A percentile compares a stretch with the other conserved stretches of the same genome.
Evolutionary conservation across 2,329 filamentous ascomycete genomes (phyloP).

Genomic region (Penicillium sp.): DNA sequence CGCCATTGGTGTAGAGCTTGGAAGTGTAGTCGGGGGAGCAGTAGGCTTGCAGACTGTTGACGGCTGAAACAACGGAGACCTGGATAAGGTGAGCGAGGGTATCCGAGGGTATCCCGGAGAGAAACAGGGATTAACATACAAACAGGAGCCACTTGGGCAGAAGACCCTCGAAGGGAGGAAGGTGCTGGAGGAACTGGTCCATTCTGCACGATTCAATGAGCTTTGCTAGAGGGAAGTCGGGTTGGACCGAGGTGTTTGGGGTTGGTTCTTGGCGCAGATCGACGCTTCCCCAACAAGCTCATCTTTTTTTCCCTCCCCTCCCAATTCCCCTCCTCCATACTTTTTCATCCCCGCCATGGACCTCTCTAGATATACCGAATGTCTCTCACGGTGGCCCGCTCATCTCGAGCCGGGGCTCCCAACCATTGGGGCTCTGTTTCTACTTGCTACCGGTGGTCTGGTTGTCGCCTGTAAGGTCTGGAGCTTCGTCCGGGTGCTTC

Average conservation of each 20-base stretch:
- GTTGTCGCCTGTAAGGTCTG: conserved; percentile 55
- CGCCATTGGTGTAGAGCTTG: conserved; percentile 68
- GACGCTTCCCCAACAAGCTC: conserved; percentile 15
- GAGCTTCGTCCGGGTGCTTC: conserved; percentile 57
- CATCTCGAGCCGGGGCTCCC: conserved; percentile 37
- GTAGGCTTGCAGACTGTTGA: conserved; percentile 83
- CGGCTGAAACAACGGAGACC: conserved; percentile 77
- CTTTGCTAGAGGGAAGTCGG: background rate
- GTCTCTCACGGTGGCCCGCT: conserved; percentile 33
- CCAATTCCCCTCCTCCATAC: background rate
- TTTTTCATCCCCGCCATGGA: conserved; percentile 29
- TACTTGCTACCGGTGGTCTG: conserved; percentile 53
- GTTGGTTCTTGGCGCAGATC: conserved; percentile 23
- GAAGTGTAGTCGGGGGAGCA: conserved; percentile 72
- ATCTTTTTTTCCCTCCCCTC: conserved; percentile 11
- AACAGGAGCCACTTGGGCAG: conserved; percentile 64
- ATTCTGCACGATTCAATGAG: conserved; percentile 16
- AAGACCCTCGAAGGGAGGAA: conserved; percentile 46
- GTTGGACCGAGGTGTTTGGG: conserved; percentile 20
- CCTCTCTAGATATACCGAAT: conserved; percentile 28
- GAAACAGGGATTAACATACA: conserved; percentile 40
- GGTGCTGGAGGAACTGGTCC: conserved; percentile 27
- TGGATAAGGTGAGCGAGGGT: conserved; percentile 6
- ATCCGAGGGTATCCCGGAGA: background rate
- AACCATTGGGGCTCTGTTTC: conserved; percentile 32